Percentiles rank a stretch among this genome's conserved stretches.
These are phyloP conservation scores for Phytophthora megakarya DNA, from an alignment of 352 stramenopile species.

Conservation along the genomic window DNA sequence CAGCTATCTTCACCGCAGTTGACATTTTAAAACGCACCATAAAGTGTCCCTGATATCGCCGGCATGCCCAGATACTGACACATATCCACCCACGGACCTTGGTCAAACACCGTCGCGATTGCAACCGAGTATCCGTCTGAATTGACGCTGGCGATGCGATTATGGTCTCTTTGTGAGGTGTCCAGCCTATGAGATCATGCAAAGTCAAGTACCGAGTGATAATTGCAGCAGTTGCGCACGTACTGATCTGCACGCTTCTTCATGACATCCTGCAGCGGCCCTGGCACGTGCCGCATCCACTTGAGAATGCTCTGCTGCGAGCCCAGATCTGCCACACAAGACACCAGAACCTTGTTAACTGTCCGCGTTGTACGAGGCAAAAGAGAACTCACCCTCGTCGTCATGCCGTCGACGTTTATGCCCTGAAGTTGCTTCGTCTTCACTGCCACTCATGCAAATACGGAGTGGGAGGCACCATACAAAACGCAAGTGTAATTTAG, in stretches of 20 bases:
- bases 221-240: background rate
- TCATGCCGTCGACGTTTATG: constrained; percentile 29
- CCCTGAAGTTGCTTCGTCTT: constrained; percentile 15
- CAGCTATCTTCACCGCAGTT: background rate
- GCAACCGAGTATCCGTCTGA: constrained; percentile 47
- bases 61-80: constrained; percentile 61
- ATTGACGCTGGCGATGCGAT: constrained; percentile 45
- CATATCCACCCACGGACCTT: constrained; percentile 84
- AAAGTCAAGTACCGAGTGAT: background rate
- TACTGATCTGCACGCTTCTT: constrained; percentile 66
- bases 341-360: background rate
- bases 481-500: constrained; percentile 17
- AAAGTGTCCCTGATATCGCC: constrained; percentile 55
- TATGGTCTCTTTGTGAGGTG: constrained; percentile 37
- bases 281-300: constrained; percentile 74
- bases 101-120: constrained; percentile 78
- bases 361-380: background rate
- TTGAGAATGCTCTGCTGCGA: constrained; percentile 78
- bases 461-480: background rate
- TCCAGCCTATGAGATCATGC: constrained; percentile 44
- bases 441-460: constrained; percentile 28
- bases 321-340: constrained; percentile 40
- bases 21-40: constrained; percentile 44
- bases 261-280: constrained; percentile 77
- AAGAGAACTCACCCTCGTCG: constrained; percentile 13